A percentile compares a stretch with the other conserved stretches of the same genome.
Conservation (phyloP, 2,329 filamentous ascomycete species). For the Aspergillus costaricaensis region DNA sequence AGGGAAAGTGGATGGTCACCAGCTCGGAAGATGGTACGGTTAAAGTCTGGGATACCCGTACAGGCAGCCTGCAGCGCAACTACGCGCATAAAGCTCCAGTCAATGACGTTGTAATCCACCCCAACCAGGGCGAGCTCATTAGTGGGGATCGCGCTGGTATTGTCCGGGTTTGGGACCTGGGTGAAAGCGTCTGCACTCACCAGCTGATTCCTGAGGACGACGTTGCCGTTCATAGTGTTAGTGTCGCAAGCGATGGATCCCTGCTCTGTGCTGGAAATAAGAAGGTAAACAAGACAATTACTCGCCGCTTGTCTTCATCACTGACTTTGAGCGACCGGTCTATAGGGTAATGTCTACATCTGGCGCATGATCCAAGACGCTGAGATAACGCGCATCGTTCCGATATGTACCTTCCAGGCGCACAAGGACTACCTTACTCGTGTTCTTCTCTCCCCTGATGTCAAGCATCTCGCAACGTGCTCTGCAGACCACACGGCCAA, state of each 20-base stretch:
- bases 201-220: constrained; percentile 96
- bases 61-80: constrained; percentile 83
- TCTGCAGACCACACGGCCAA: constrained; percentile 92
- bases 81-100: constrained; percentile 87
- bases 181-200: constrained; percentile 95
- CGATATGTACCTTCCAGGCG: constrained; percentile 84
- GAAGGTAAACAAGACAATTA: constrained; percentile 55
- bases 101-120: constrained; percentile 99
- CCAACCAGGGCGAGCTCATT: constrained; percentile 97
- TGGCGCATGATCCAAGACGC: constrained; percentile 87
- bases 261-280: constrained; percentile 94
- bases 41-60: constrained; percentile 94
- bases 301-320: not conserved
- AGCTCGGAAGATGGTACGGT: constrained; percentile 95
- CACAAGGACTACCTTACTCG: constrained; percentile 93
- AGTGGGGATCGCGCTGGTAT: constrained; percentile 92
- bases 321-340: constrained; percentile 6
- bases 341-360: constrained; percentile 90
- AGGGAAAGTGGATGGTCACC: constrained; percentile 99
- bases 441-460: constrained; percentile 86
- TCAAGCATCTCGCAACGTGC: constrained; percentile 91
- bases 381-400: constrained; percentile 80
- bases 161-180: constrained; percentile 93
- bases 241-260: constrained; percentile 90
- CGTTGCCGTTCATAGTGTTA: constrained; percentile 89